Conservation (phyloP, 2,329 filamentous ascomycete species). For the Alternaria dauci region DNA sequence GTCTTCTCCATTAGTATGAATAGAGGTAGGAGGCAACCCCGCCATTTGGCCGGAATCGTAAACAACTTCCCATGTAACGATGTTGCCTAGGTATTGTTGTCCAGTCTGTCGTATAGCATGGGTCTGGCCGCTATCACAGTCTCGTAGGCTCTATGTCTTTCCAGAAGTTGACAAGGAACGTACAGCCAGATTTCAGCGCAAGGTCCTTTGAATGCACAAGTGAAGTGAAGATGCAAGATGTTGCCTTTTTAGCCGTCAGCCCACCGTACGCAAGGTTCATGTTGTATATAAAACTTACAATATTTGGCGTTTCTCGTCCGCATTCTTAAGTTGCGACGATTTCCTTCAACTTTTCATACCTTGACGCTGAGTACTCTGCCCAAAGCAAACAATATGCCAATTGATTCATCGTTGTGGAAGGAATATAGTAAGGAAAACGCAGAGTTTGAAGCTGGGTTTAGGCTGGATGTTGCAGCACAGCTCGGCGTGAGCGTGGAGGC, state of each 20-base stretch:
- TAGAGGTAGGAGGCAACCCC: too few relatives aligned
- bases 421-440: not conserved
- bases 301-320: not conserved
- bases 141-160: not conserved
- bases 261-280: not conserved
- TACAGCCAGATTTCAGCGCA: not conserved
- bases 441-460: constrained; percentile 27
- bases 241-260: not conserved
- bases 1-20: too few relatives aligned
- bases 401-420: not conserved
- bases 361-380: not conserved
- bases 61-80: not conserved
- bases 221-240: not conserved
- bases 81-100: too few relatives aligned
- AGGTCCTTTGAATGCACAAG: not conserved
- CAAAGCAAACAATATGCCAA: not conserved
- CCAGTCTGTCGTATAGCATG: too few relatives aligned
- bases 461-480: constrained; percentile 46
- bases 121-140: too few relatives aligned
- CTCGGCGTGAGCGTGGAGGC: not conserved
- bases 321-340: not conserved
- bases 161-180: not conserved
- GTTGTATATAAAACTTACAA: not conserved
- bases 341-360: not conserved
- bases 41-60: too few relatives aligned